These are phyloP conservation scores for Pyronema omphalodes DNA, from an alignment of 495 filamentous ascomycete species.

Conservation along the genomic window DNA sequence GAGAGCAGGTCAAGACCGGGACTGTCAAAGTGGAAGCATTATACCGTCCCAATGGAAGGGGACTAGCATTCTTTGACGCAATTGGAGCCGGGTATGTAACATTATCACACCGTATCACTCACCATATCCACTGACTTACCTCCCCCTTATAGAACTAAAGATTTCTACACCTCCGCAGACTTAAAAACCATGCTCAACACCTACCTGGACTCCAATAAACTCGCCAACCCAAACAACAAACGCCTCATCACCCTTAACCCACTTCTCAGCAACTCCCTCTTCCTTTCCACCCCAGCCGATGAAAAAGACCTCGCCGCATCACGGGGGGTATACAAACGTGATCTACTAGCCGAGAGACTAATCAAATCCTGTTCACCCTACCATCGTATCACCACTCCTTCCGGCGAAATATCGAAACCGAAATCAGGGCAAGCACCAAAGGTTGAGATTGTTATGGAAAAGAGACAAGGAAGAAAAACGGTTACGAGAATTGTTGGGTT, in stretches of 20 bases:
- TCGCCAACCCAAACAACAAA: constrained; percentile 37
- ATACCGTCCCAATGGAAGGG: constrained; percentile 18
- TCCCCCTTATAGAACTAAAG: constrained; percentile 23
- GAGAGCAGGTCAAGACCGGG: neutral
- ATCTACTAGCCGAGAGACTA: constrained; percentile 43
- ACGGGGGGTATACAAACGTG: constrained; percentile 38
- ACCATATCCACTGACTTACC: neutral
- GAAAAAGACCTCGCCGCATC: constrained; percentile 39
- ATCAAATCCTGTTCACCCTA: constrained; percentile 34
- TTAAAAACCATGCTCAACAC: constrained; percentile 29
- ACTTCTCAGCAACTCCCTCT: constrained; percentile 43
- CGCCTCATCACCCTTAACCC: constrained; percentile 47
- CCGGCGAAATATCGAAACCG: constrained; percentile 33
- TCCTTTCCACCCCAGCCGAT: constrained; percentile 31
- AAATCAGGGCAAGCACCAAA: constrained; percentile 44
- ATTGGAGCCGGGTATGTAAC: constrained; percentile 10
- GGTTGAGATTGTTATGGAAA: constrained; percentile 40
- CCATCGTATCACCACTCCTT: constrained; percentile 37
- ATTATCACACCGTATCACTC: neutral
- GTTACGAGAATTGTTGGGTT: constrained; percentile 46
- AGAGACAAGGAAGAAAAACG: constrained; percentile 48
- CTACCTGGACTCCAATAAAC: constrained; percentile 33
- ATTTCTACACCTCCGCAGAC: constrained; percentile 33
- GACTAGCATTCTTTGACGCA: constrained; percentile 10
- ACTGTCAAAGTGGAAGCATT: constrained; percentile 6